Conservation (phyloP, 2,329 filamentous ascomycete species). For the Colletotrichum cordylinicola region DNA sequence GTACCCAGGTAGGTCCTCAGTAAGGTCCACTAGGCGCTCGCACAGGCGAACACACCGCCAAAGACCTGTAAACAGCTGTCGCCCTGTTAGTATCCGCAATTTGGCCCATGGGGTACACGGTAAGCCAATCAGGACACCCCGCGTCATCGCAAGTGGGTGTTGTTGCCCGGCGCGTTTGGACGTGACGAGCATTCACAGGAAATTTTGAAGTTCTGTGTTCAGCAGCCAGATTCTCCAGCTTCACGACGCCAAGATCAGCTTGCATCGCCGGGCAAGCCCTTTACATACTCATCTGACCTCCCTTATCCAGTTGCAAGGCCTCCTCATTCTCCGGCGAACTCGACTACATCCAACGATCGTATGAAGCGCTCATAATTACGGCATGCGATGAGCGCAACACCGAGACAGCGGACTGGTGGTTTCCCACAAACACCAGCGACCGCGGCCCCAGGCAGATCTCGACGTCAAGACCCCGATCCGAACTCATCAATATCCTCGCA, state of each 20-base stretch:
- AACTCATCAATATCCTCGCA: constrained; percentile 15
- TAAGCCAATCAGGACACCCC: background rate
- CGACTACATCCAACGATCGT: background rate
- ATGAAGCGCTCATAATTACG: constrained; percentile 34
- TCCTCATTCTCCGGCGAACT: background rate
- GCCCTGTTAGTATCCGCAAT: constrained; percentile 2
- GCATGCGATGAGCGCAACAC: constrained; percentile 84
- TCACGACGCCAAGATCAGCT: constrained; percentile 11
- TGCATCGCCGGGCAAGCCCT: constrained; percentile 4
- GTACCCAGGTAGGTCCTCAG: too few relatives aligned
- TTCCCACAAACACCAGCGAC: constrained; percentile 77
- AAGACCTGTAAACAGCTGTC: background rate
- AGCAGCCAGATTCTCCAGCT: background rate
- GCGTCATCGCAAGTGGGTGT: constrained; percentile 8
- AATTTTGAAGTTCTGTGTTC: constrained; percentile 16
- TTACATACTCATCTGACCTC: background rate
- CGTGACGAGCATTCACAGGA: constrained; percentile 36
- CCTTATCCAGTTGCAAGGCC: background rate
- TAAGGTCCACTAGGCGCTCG: background rate
- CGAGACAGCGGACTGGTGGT: constrained; percentile 80
- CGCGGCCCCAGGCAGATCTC: constrained; percentile 40
- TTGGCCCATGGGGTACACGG: background rate
- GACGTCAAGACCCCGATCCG: constrained; percentile 31
- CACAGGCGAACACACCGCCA: background rate
- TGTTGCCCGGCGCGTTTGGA: constrained; percentile 38